These are phyloP conservation scores for Quercus parvula DNA, from an alignment of 306 rosid genomes.

Conservation along the genomic window DNA sequence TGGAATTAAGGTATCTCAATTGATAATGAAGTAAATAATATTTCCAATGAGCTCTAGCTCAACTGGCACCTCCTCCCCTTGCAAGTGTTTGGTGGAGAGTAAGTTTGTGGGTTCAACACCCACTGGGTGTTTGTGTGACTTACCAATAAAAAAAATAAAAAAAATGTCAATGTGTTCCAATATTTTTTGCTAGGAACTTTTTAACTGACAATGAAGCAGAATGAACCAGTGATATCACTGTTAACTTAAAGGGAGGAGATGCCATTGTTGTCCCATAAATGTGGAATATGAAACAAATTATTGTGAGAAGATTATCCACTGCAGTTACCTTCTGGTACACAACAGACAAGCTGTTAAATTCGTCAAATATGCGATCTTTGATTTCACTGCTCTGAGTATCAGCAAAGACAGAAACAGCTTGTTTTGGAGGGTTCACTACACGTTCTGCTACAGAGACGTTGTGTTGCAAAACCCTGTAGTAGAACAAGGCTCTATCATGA, in stretches of 20 bases:
- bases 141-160: too few relatives aligned
- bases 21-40: not conserved
- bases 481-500: slow-evolving; percentile 92
- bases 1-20: not conserved
- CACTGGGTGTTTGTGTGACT: too few relatives aligned
- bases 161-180: not conserved
- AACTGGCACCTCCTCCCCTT: too few relatives aligned
- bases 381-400: slow-evolving; percentile 98
- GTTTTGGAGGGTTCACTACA: slow-evolving; percentile 97
- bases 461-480: slow-evolving; percentile 91
- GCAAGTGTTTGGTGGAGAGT: too few relatives aligned
- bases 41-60: too few relatives aligned
- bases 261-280: not conserved
- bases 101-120: too few relatives aligned
- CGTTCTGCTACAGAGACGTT: slow-evolving; percentile 74
- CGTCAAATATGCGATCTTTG: slow-evolving; percentile 96
- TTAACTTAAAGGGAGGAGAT: not conserved
- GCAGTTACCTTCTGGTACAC: slow-evolving; percentile 79
- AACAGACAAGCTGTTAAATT: slow-evolving; percentile 94
- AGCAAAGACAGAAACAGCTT: slow-evolving; percentile 99
- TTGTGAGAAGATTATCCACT: not conserved
- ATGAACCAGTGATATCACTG: not conserved
- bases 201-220: not conserved
- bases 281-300: too few relatives aligned
- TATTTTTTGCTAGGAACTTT: not conserved